These are phyloP conservation scores for Claviceps sp. DNA, from an alignment of 2,329 filamentous ascomycete species.

Conservation along the genomic window DNA sequence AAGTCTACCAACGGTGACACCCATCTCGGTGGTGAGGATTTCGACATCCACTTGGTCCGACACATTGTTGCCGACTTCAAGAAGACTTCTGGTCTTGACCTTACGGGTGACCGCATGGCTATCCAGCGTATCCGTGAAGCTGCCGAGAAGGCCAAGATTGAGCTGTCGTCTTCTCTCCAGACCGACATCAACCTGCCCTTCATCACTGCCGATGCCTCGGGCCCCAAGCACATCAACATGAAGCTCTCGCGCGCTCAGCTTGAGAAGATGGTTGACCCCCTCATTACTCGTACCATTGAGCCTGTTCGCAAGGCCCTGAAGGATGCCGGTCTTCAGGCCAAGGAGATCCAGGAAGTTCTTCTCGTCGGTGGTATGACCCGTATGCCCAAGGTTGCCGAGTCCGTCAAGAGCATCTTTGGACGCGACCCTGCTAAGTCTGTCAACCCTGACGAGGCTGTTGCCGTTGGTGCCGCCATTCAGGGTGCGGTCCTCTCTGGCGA, in stretches of 20 bases:
- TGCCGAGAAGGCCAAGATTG: constrained; percentile 98
- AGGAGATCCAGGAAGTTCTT: constrained; percentile 95
- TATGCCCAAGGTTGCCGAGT: constrained; percentile 97
- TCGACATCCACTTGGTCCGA: constrained; percentile 87
- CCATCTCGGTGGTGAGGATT: constrained; percentile 95
- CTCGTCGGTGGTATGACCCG: constrained; percentile 98
- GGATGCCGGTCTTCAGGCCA: constrained; percentile 81
- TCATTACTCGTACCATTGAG: constrained; percentile 76
- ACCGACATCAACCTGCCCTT: constrained; percentile 98
- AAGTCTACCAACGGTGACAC: constrained; percentile 99
- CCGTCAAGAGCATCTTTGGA: constrained; percentile 92
- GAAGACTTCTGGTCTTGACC: constrained; percentile 84
- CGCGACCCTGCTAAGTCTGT: constrained; percentile 95
- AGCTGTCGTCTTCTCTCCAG: constrained; percentile 86
- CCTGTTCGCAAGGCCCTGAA: constrained; percentile 94
- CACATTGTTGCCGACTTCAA: constrained; percentile 93
- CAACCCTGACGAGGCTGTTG: constrained; percentile 96
- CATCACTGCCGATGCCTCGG: constrained; percentile 91
- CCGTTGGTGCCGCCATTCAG: constrained; percentile 93
- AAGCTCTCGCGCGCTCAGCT: constrained; percentile 90
- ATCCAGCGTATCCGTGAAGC: constrained; percentile 98
- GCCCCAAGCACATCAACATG: constrained; percentile 95
- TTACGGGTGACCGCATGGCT: constrained; percentile 88
- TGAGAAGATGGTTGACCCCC: constrained; percentile 80
- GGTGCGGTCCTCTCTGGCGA: constrained; percentile 93